Evolutionary conservation across 148 eudicot species (phyloP).

Genomic region (Talinum fruticosum): DNA sequence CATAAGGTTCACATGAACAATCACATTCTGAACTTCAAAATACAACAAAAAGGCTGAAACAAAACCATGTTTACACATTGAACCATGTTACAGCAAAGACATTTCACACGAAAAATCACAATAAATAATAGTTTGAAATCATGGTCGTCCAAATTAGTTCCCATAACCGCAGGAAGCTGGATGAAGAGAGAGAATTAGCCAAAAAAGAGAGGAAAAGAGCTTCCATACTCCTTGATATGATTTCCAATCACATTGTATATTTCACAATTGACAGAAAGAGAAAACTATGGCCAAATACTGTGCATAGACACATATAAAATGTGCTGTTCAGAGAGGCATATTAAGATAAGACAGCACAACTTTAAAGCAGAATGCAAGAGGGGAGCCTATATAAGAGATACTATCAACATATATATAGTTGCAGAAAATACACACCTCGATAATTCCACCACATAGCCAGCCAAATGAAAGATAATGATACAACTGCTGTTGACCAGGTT

Average conservation of each 20-base stretch:
- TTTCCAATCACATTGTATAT: not conserved
- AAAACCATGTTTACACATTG: not conserved
- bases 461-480: constrained; percentile 96
- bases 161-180: no score
- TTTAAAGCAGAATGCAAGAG: not conserved
- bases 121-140: no score
- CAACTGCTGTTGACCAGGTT: constrained; percentile 76
- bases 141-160: no score
- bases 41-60: not conserved
- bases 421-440: constrained; percentile 54
- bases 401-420: not conserved
- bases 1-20: not conserved
- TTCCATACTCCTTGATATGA: not conserved
- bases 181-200: not conserved
- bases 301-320: not conserved
- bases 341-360: not conserved
- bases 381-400: constrained; percentile 4
- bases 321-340: not conserved
- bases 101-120: no score
- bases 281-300: not conserved
- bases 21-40: not conserved
- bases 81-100: no score
- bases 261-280: not conserved
- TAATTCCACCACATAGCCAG: constrained; percentile 92
- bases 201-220: no score